phyloP scores from a whole-genome alignment of 768 basidiomycete genomes.

The Hebeloma cylindrosporum region DNA sequence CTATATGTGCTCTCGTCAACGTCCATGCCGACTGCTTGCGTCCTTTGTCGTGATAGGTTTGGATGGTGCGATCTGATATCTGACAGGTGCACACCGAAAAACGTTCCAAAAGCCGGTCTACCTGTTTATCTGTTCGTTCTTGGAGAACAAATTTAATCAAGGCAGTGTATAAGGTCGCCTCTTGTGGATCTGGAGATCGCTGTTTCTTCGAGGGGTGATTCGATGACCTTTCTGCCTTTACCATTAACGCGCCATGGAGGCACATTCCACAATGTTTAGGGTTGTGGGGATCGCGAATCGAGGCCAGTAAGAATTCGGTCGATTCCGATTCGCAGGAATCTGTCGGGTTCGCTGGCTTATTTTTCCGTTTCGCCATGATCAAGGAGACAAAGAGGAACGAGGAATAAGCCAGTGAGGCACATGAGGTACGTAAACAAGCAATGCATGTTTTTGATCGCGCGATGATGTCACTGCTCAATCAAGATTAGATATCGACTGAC shows the following conservation, averaged over 20 bases:
- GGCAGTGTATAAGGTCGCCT: not conserved
- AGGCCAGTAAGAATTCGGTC: constrained; percentile 1
- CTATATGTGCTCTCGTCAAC: not conserved
- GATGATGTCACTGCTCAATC: no score
- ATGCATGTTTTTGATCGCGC: no score
- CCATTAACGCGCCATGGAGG: constrained; percentile 6
- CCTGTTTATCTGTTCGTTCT: constrained; percentile 3
- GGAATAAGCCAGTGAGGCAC: no score
- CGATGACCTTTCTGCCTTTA: not conserved
- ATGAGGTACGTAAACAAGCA: no score
- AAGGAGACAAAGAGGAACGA: no score
- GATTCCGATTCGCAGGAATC: no score
- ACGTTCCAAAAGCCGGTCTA: constrained; percentile 1
- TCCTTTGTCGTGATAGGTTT: not conserved
- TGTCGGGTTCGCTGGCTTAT: no score
- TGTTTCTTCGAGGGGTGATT: not conserved
- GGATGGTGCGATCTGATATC: not conserved
- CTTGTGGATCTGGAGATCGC: not conserved
- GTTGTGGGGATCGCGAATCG: constrained; percentile 9
- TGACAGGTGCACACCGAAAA: constrained; percentile 3
- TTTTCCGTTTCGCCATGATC: no score
- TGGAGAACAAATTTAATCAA: not conserved
- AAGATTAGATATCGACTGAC: no score
- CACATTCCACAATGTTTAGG: constrained; percentile 7
- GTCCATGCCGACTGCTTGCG: not conserved